These are phyloP conservation scores for Chaetomiaceae sp. DNA, from an alignment of 2,329 filamentous ascomycete genomes.

Conservation along the genomic window DNA sequence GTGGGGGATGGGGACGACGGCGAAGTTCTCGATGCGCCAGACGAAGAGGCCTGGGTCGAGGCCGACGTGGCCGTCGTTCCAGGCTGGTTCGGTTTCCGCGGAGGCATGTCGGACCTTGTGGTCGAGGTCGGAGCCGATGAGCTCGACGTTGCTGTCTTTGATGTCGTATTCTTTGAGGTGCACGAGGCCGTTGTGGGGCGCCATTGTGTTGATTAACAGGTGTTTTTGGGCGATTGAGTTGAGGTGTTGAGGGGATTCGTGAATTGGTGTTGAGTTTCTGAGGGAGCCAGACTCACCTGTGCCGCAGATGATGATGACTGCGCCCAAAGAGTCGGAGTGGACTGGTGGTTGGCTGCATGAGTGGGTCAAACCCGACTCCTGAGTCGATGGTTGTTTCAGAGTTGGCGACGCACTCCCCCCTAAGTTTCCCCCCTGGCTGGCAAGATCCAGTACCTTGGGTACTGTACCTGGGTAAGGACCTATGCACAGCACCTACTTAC, in stretches of 20 bases:
- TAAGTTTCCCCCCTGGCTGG: no score
- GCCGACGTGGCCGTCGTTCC: conserved; percentile 4
- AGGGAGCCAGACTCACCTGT: no score
- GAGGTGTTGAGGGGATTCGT: not conserved
- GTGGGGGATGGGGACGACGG: not conserved
- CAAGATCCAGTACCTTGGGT: no score
- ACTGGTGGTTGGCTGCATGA: no score
- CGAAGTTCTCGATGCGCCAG: conserved; percentile 9
- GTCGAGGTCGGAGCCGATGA: conserved; percentile 5
- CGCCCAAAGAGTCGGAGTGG: no score
- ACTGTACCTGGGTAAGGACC: no score
- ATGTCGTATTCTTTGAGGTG: conserved; percentile 9
- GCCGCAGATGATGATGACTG: no score
- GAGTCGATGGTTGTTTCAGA: no score
- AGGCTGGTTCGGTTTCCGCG: conserved; percentile 2
- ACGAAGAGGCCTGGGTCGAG: conserved; percentile 1
- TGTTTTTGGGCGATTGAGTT: not conserved
- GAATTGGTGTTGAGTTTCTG: not conserved
- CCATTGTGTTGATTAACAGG: not conserved
- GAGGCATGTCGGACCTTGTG: conserved; percentile 7
- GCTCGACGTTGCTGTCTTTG: conserved; percentile 8
- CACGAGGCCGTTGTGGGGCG: conserved; percentile 8
- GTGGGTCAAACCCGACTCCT: no score
- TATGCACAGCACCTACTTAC: no score
- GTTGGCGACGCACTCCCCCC: no score